A percentile compares a stretch with the other conserved stretches of the same genome.
These are phyloP conservation scores for Urostyla sp. DNA, from an alignment of 73 alveolate species.

Conservation along the genomic window DNA sequence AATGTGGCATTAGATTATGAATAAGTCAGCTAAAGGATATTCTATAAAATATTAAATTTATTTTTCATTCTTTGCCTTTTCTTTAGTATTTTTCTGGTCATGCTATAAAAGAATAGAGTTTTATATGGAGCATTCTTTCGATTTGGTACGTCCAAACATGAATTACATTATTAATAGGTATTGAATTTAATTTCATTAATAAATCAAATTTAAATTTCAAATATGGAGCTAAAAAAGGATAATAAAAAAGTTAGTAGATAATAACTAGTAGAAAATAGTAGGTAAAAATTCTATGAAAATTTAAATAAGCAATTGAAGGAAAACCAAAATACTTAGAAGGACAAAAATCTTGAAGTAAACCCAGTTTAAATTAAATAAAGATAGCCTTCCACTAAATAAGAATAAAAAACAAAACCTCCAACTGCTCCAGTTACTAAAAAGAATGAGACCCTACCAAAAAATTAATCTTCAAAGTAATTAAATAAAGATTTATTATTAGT, in stretches of 20 bases:
- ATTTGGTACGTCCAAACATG: slow-evolving; percentile 36
- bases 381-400: background rate
- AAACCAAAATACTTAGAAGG: slow-evolving; percentile 20
- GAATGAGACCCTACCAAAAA: background rate
- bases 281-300: slow-evolving; percentile 42
- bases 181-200: slow-evolving; percentile 5
- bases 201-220: background rate
- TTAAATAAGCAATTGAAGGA: slow-evolving; percentile 20
- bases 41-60: background rate
- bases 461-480: background rate
- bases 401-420: background rate
- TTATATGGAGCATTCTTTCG: slow-evolving; percentile 64
- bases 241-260: slow-evolving; percentile 1
- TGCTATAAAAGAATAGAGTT: slow-evolving; percentile 29
- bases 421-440: background rate
- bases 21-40: background rate
- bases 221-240: background rate
- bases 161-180: slow-evolving; percentile 43
- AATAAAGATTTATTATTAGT: no score
- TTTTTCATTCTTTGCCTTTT: background rate
- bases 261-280: slow-evolving; percentile 33
- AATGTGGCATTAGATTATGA: slow-evolving; percentile 6
- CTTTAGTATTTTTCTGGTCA: background rate
- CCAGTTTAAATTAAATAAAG: background rate
- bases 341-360: no score